Evolutionary conservation across 2,329 filamentous ascomycete genomes (phyloP).

Genomic region (Fonsecaea nubica): DNA sequence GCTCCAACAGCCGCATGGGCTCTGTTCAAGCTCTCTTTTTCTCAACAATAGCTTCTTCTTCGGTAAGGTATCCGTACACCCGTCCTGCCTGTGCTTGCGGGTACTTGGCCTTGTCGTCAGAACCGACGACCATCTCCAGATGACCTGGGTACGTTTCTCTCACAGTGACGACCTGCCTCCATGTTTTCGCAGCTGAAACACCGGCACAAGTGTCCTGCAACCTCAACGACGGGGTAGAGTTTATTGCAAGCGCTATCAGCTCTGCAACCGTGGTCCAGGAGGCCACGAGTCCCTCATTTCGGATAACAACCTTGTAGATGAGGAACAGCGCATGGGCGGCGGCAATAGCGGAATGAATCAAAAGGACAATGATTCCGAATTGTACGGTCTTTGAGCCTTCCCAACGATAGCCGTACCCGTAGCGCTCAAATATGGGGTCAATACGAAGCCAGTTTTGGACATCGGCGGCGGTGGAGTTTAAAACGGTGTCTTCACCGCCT

Average conservation of each 20-base stretch:
- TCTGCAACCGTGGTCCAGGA: slow-evolving; percentile 33
- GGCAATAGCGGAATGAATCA: slow-evolving; percentile 26
- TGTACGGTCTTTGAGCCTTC: slow-evolving; percentile 28
- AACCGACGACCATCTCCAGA: slow-evolving; percentile 33
- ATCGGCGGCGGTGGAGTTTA: slow-evolving; percentile 29
- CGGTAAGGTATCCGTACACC: slow-evolving; percentile 21
- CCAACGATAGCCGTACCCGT: slow-evolving; percentile 34
- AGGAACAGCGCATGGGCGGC: slow-evolving; percentile 23
- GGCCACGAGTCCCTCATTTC: slow-evolving; percentile 26
- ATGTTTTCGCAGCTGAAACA: slow-evolving; percentile 27
- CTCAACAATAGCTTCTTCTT: not conserved
- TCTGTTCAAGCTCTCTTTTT: not conserved
- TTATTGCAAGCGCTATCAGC: slow-evolving; percentile 31
- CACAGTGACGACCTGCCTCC: slow-evolving; percentile 30
- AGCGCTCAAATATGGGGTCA: slow-evolving; percentile 31
- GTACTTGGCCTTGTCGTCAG: slow-evolving; percentile 20
- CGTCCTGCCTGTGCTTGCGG: slow-evolving; percentile 16
- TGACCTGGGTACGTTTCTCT: slow-evolving; percentile 29
- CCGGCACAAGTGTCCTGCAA: slow-evolving; percentile 34
- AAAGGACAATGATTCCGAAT: slow-evolving; percentile 32
- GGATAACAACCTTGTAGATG: slow-evolving; percentile 27
- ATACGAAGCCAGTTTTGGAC: slow-evolving; percentile 26
- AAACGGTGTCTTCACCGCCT: slow-evolving; percentile 27
- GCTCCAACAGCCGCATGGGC: not conserved
- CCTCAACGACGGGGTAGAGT: slow-evolving; percentile 28